Percentiles rank a stretch among this genome's conserved stretches.
phyloP scores from a whole-genome alignment of 495 filamentous ascomycete genomes.

The Annulohypoxylon nitens region DNA sequence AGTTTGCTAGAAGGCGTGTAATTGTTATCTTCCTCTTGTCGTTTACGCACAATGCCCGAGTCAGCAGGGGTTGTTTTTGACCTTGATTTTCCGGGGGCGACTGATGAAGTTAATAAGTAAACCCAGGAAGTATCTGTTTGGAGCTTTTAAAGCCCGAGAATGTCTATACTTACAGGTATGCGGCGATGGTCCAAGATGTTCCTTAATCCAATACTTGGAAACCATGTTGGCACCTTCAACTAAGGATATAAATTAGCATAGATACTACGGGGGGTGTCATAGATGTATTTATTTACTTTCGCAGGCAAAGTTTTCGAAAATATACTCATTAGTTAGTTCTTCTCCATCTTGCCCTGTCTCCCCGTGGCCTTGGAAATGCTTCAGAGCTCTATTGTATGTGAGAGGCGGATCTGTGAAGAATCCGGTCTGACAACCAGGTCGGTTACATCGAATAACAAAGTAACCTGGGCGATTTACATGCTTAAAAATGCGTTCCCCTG shows the following conservation, averaged over 20 bases:
- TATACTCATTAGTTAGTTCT: constrained; percentile 48
- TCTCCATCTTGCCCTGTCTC: constrained; percentile 29
- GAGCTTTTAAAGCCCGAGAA: background rate
- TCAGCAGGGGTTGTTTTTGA: constrained; percentile 32
- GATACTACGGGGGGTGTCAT: background rate
- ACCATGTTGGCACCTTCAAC: constrained; percentile 48
- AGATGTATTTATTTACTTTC: constrained; percentile 33
- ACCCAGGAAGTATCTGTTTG: background rate
- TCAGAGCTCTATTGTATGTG: constrained; percentile 46
- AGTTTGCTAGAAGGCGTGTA: constrained; percentile 33
- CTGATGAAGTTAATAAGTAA: constrained; percentile 14
- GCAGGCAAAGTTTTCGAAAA: constrained; percentile 49
- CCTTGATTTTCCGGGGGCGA: constrained; percentile 40
- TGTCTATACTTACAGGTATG: constrained; percentile 46
- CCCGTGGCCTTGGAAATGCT: constrained; percentile 47
- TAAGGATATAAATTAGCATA: constrained; percentile 26
- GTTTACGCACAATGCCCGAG: constrained; percentile 8
- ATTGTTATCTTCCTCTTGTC: constrained; percentile 38
- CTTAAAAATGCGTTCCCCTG: constrained; percentile 48
- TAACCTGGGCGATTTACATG: constrained; percentile 46
- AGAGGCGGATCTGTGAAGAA: constrained; percentile 50
- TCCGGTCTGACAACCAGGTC: constrained; percentile 33
- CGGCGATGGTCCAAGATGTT: constrained; percentile 45
- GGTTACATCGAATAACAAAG: constrained; percentile 49
- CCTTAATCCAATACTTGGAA: constrained; percentile 51